Conservation (phyloP, 371 early-diverging fungal genomes). For the Mortierella polycephala region DNA sequence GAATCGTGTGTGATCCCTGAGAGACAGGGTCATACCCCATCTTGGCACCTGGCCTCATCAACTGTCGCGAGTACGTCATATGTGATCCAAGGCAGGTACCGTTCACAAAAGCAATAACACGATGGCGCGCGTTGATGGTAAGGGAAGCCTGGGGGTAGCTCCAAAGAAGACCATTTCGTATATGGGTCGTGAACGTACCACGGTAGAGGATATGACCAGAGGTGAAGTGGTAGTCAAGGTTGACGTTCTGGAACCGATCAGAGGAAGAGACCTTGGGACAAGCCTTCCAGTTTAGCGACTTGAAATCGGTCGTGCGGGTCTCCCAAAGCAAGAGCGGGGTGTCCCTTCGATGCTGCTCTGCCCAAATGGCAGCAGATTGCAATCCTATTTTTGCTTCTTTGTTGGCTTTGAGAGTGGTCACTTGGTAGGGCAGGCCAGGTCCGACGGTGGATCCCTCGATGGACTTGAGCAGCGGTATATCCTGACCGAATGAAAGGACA, state of each 20-base stretch:
- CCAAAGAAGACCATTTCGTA: slow-evolving; percentile 34
- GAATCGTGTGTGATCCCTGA: slow-evolving; percentile 27
- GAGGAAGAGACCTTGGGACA: slow-evolving; percentile 35
- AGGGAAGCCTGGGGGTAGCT: slow-evolving; percentile 47
- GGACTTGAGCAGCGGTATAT: not conserved
- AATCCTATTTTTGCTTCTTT: not conserved
- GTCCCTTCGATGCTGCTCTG: slow-evolving; percentile 7
- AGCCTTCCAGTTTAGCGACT: slow-evolving; percentile 59
- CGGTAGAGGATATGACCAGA: slow-evolving; percentile 78
- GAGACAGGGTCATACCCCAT: slow-evolving; percentile 78
- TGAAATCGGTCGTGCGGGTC: slow-evolving; percentile 52
- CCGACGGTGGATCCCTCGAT: slow-evolving; percentile 14
- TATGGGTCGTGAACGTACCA: slow-evolving; percentile 38
- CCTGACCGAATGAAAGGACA: slow-evolving; percentile 23
- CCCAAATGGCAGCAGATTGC: slow-evolving; percentile 12
- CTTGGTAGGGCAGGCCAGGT: slow-evolving; percentile 13
- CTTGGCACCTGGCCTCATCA: slow-evolving; percentile 72
- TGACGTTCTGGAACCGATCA: slow-evolving; percentile 39
- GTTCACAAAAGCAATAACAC: slow-evolving; percentile 77
- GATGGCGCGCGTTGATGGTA: slow-evolving; percentile 76
- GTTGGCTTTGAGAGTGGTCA: slow-evolving; percentile 8
- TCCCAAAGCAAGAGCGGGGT: slow-evolving; percentile 27
- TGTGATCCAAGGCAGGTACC: slow-evolving; percentile 79
- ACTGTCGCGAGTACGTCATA: slow-evolving; percentile 76
- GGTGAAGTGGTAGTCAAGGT: slow-evolving; percentile 70